phyloP scores from a whole-genome alignment of 805 yeast genomes.

The Nakazawaea ernobii region DNA sequence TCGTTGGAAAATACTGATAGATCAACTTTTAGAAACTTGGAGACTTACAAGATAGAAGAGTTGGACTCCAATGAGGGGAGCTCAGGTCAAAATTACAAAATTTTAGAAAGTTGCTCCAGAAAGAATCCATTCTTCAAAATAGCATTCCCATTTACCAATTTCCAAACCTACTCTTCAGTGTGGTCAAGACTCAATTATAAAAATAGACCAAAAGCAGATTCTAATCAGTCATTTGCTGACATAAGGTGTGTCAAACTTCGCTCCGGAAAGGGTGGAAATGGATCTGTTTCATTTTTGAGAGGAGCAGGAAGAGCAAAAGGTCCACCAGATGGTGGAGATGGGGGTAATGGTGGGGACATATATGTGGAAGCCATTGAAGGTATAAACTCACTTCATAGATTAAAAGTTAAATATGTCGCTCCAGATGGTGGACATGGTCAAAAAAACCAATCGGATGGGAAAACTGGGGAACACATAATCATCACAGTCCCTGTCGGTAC shows the following conservation, averaged over 20 bases:
- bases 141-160: conserved; percentile 24
- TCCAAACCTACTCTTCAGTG: conserved; percentile 30
- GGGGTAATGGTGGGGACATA: conserved; percentile 88
- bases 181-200: conserved; percentile 28
- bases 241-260: conserved; percentile 57
- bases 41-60: conserved; percentile 9
- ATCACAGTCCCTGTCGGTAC: conserved; percentile 93
- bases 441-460: conserved; percentile 80
- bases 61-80: conserved; percentile 18
- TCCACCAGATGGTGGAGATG: conserved; percentile 99
- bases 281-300: conserved; percentile 77
- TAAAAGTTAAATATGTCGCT: conserved; percentile 66
- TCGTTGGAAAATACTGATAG: conserved; percentile 10
- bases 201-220: conserved; percentile 38
- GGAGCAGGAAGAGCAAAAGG: conserved; percentile 84
- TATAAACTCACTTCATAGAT: conserved; percentile 61
- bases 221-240: conserved; percentile 48
- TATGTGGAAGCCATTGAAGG: conserved; percentile 78
- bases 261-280: conserved; percentile 89
- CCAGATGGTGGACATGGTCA: conserved; percentile 68
- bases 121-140: conserved; percentile 20
- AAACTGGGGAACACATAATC: conserved; percentile 70
- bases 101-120: conserved; percentile 12
- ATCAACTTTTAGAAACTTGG: conserved; percentile 17
- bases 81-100: conserved; percentile 7